Percentiles rank a stretch among this genome's conserved stretches.
These are phyloP conservation scores for Podochytrium sp. DNA, from an alignment of 192 early-diverging fungal genomes.

Conservation along the genomic window DNA sequence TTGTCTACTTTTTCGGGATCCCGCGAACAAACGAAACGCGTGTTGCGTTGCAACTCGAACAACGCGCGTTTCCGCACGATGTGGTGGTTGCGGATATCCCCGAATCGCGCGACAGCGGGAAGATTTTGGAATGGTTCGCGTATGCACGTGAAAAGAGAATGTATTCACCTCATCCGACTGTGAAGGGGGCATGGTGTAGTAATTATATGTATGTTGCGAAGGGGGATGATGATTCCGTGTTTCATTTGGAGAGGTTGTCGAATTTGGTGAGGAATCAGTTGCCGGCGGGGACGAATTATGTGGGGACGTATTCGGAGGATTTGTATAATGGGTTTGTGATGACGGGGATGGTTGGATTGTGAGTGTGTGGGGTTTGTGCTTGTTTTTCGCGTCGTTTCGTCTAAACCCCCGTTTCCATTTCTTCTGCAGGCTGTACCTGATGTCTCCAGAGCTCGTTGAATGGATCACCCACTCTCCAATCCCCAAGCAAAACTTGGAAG, in stretches of 20 bases:
- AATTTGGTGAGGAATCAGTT: not conserved
- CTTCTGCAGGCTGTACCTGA: not conserved
- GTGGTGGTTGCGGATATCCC: not conserved
- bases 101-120: not conserved
- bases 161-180: not conserved
- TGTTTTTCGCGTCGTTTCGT: too few relatives aligned
- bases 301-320: not conserved
- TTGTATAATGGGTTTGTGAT: not conserved
- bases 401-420: not conserved
- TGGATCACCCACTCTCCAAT: not conserved
- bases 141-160: not conserved
- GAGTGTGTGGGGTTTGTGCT: not conserved
- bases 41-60: not conserved
- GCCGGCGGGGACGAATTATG: not conserved
- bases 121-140: constrained; percentile 12
- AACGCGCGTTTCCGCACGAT: not conserved
- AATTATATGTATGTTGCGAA: not conserved
- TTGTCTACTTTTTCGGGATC: constrained; percentile 2
- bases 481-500: not conserved
- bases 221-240: not conserved
- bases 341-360: not conserved
- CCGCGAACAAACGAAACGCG: not conserved
- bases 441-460: not conserved
- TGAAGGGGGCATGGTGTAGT: not conserved
- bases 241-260: not conserved